These are phyloP conservation scores for Solanum raphanifolium DNA, from an alignment of 257 asterid species.

Conservation along the genomic window DNA sequence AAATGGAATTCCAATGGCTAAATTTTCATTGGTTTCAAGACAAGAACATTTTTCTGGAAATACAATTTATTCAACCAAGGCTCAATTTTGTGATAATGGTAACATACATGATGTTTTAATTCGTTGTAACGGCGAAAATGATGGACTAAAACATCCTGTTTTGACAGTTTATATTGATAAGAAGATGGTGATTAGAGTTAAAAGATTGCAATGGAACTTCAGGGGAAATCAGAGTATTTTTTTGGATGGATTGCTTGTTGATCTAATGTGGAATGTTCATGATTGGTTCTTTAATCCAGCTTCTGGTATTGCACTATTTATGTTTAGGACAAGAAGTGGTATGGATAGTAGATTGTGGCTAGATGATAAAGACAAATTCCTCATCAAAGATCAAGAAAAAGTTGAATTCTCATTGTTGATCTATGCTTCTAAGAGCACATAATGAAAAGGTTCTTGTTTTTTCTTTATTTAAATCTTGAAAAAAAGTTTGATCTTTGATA, in stretches of 20 bases:
- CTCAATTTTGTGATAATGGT: conserved; percentile 51
- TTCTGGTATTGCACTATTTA: conserved; percentile 57
- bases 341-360: conserved; percentile 83
- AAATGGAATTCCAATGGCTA: conserved; percentile 23
- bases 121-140: conserved; percentile 48
- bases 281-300: conserved; percentile 59
- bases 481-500: not conserved
- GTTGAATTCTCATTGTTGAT: conserved; percentile 71
- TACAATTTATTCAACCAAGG: conserved; percentile 52
- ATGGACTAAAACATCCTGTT: conserved; percentile 52
- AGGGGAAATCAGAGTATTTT: conserved; percentile 89
- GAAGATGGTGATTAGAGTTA: conserved; percentile 62
- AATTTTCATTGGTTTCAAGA: conserved; percentile 41
- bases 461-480: not conserved
- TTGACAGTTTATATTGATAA: conserved; percentile 62
- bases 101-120: conserved; percentile 53
- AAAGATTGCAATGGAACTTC: conserved; percentile 90
- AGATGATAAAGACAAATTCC: conserved; percentile 48
- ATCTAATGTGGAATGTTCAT: conserved; percentile 94
- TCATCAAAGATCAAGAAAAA: conserved; percentile 46
- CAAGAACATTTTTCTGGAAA: conserved; percentile 75
- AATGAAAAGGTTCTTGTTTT: not conserved
- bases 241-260: conserved; percentile 74
- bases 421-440: conserved; percentile 53
- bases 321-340: conserved; percentile 92